A percentile compares a stretch with the other conserved stretches of the same genome.
Conservation (phyloP, 495 filamentous ascomycete species). For the Penicillium cinerascens region DNA sequence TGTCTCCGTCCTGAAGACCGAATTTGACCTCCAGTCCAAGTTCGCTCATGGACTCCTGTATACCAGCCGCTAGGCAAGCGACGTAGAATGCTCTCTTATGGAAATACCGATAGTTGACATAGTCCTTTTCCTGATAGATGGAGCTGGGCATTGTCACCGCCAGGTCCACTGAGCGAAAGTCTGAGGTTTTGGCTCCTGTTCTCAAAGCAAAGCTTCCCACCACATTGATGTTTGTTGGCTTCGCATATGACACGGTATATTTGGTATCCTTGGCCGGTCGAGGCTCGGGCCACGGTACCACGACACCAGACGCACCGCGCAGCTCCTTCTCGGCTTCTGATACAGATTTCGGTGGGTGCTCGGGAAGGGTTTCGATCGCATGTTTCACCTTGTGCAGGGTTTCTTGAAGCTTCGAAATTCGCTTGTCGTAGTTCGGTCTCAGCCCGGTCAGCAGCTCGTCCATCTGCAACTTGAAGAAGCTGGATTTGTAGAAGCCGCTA, state of each 20-base stretch:
- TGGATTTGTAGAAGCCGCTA: conserved; percentile 60
- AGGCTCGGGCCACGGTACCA: conserved; percentile 78
- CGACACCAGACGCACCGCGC: conserved; percentile 59
- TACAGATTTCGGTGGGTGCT: conserved; percentile 53
- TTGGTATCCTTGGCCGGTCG: conserved; percentile 66
- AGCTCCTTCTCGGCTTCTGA: conserved; percentile 64
- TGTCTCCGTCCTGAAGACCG: conserved; percentile 70
- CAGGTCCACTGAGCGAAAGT: conserved; percentile 66
- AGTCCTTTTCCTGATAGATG: conserved; percentile 92
- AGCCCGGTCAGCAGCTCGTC: conserved; percentile 75
- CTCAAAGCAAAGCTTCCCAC: conserved; percentile 82
- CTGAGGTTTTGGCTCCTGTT: conserved; percentile 61
- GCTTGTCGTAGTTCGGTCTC: conserved; percentile 63
- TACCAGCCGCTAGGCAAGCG: conserved; percentile 66
- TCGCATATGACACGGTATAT: conserved; percentile 74
- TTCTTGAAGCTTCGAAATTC: conserved; percentile 61
- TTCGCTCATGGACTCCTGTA: conserved; percentile 52
- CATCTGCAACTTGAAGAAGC: conserved; percentile 81
- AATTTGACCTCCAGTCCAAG: conserved; percentile 57
- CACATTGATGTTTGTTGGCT: conserved; percentile 77
- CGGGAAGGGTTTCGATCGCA: conserved; percentile 68
- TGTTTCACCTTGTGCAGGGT: conserved; percentile 68
- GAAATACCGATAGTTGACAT: conserved; percentile 88
- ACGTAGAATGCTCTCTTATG: conserved; percentile 92
- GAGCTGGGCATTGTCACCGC: conserved; percentile 76